Base-by-base conservation (phyloP, 352 stramenopile species). In the Phytophthora pluvialis region DNA sequence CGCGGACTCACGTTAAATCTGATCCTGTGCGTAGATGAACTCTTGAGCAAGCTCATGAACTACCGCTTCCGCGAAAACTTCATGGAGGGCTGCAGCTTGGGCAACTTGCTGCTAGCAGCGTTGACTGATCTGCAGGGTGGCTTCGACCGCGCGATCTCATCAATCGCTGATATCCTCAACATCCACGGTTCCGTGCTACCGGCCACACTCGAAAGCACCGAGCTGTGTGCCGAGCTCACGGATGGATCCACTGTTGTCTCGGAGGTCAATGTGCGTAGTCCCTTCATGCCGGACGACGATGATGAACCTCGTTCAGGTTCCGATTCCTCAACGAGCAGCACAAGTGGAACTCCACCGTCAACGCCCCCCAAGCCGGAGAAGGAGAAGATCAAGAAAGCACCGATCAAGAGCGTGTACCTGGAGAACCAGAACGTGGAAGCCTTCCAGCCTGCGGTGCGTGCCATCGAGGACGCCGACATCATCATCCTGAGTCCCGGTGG, bases 11-110 rank as follows among this genome's bases (percentile, higher is more conserved):
- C 33, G 4, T 3, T 36, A 42, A 4, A 38, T 64, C 3, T 42
- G n/a, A 44, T 46, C 25, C 10, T 59, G 9, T 42, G 13, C 21
- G 21, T 56, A 90, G 83, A 93, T 55, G 85, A 94, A 44, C 75
- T 95, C 16, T 81, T 95, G 72, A 88, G 86, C 72, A 90, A 95
- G 67, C 60, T 95, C 43, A 95, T 95, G 87, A 94, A 95, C 63
- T 94, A 94, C 57, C 81, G 87, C 5, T 95, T 95, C 62, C 86
- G 86, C 42, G 85, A 94, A 46, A 92, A 94, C 64, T 95, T 91
- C 60, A 91, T 95, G 80, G 87, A 95, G 45, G 87, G 87, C 15
- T 91, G 83, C 56, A 95, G 87, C 48, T 76, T 95, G 21, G 87
- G 87, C 1, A 95, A 95, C 39, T 53, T 95, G 43, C 52, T 95